Conservation (phyloP, 345 rosid species). For the Erucastrum elatum region DNA sequence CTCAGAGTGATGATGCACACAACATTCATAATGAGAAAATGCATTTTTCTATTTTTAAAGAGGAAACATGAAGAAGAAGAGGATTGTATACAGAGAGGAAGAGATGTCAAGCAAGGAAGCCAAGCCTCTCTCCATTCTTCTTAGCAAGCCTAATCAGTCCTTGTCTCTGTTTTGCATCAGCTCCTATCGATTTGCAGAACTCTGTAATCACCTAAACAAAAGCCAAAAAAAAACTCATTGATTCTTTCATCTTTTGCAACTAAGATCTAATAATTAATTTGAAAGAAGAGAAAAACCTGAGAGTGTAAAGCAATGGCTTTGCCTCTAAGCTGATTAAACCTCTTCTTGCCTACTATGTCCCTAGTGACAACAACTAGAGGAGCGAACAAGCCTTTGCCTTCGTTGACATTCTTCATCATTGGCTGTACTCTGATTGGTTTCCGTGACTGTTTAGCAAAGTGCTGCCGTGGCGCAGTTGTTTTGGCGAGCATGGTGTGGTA, state of each 20-base stretch:
- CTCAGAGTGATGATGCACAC: neutral
- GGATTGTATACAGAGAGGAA: neutral
- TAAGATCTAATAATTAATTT: neutral
- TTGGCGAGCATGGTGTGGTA: slow-evolving; percentile 36
- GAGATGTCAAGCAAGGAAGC: slow-evolving; percentile 62
- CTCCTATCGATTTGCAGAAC: slow-evolving; percentile 96
- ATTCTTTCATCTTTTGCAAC: neutral
- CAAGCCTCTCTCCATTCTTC: slow-evolving; percentile 95
- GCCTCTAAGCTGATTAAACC: slow-evolving; percentile 90
- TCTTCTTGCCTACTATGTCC: slow-evolving; percentile 74
- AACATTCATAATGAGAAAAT: neutral
- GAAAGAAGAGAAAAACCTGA: slow-evolving; percentile 52
- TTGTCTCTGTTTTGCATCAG: slow-evolving; percentile 95
- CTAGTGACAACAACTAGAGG: slow-evolving; percentile 77
- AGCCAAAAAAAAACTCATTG: neutral
- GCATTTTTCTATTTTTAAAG: neutral
- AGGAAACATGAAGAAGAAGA: slow-evolving; percentile 1
- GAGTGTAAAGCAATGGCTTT: slow-evolving; percentile 98
- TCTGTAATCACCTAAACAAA: slow-evolving; percentile 72
- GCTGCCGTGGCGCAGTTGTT: slow-evolving; percentile 41
- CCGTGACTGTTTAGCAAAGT: slow-evolving; percentile 40
- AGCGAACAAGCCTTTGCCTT: slow-evolving; percentile 93
- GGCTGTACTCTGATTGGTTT: slow-evolving; percentile 55
- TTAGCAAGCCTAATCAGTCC: slow-evolving; percentile 91
- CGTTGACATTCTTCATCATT: slow-evolving; percentile 86